A percentile compares a stretch with the other conserved stretches of the same genome.
Evolutionary conservation across 208 protist genomes (phyloP).

Genomic region (Angomonas ambiguus): DNA sequence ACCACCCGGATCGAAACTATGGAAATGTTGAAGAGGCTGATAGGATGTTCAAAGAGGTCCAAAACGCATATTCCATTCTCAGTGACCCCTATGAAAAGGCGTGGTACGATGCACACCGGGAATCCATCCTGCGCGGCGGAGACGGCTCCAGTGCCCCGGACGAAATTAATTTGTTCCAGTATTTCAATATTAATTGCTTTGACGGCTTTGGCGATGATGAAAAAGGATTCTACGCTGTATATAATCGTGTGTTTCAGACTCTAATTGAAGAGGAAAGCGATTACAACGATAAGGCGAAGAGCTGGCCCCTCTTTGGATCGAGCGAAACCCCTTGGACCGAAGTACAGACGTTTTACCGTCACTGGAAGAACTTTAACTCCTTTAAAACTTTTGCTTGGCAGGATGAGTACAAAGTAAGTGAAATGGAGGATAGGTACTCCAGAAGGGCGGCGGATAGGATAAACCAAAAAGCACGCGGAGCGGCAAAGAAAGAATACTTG

Average conservation of each 20-base stretch:
- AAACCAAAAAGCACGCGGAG: conserved; percentile 75
- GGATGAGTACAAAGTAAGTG: conserved; percentile 89
- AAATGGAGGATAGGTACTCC: conserved; percentile 85
- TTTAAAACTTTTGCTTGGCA: conserved; percentile 86
- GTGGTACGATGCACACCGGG: conserved; percentile 90
- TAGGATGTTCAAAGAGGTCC: conserved; percentile 80
- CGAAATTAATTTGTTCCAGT: conserved; percentile 78
- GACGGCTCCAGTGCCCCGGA: conserved; percentile 46
- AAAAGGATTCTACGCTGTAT: conserved; percentile 77
- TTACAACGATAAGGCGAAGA: conserved; percentile 44
- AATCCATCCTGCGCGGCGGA: conserved; percentile 68
- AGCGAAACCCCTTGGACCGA: conserved; percentile 49
- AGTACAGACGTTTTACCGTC: conserved; percentile 72
- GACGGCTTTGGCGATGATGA: conserved; percentile 74
- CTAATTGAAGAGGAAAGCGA: conserved; percentile 70
- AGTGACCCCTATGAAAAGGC: conserved; percentile 79
- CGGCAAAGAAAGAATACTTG: conserved; percentile 84
- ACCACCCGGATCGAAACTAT: conserved; percentile 91
- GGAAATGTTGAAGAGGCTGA: conserved; percentile 71
- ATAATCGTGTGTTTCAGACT: conserved; percentile 66
- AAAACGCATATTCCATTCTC: conserved; percentile 88
- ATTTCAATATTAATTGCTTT: conserved; percentile 79
- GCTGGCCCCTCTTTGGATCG: conserved; percentile 71
- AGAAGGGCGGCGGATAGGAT: conserved; percentile 80
- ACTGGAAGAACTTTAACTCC: conserved; percentile 88